Base-by-base conservation (phyloP, 129 eudicot species). In the Flaveria bidentis region DNA sequence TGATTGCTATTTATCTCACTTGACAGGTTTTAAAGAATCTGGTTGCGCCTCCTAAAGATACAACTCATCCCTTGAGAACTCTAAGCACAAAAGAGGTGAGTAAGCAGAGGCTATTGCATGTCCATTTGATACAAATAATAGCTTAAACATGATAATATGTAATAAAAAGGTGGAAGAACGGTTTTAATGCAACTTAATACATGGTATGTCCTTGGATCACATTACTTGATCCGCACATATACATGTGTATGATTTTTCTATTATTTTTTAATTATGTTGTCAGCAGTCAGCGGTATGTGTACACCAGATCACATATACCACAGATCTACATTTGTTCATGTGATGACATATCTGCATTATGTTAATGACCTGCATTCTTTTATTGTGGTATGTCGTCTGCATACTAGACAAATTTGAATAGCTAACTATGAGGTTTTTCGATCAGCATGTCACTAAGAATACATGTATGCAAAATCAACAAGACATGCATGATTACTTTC, bases 71-170 rank as follows among this genome's bases (percentile, higher is more conserved):
- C 66, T 72, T 75, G 82, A 91, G 97, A 83, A 91, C 90, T 45
- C 97, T 94, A 64, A 91, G 96, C 82, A 91, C 97, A 57, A 94
- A 91, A 83, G 98, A 94, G 96, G 98, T 93, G 73, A 76, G 25
- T 69, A 23, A 53, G 57, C 52, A 42, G 56, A 73, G 58, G 71
- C 78, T 73, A 66, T 45, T 23, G 1, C 49, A 56, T 78, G 41
- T 69, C 70, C 58, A 45, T 25, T 56, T 70, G 65, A 76, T 76
- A 46, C 2, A 68, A 25, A 14, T 41, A 39, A 55, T 76, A 49
- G 17, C 77, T 22, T 72, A 7, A 26, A 62, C 36, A 15, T 72
- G 58, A 47, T 50, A 47, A 23, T 7, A 18, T 69, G 50, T 30
- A 18, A 26, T 18, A 46, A 28, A 57, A 55, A 39, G 74, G 45